These are phyloP conservation scores for Triticum monococcum DNA, from an alignment of 176 grass and related monocot genomes.

Conservation along the genomic window DNA sequence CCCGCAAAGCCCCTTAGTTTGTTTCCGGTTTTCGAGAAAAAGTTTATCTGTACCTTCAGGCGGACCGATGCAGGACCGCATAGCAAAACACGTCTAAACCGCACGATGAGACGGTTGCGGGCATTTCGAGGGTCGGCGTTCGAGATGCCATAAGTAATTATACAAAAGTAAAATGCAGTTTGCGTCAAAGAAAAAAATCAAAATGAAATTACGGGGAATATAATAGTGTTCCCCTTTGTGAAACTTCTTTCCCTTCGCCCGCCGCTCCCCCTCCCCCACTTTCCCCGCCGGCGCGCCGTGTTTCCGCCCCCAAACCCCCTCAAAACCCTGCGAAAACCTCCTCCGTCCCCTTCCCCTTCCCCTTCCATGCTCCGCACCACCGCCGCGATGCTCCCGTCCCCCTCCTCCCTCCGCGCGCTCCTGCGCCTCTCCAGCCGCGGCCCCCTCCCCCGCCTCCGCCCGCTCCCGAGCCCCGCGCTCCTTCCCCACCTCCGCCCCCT, in stretches of 20 bases:
- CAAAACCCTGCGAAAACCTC: constrained; percentile 2
- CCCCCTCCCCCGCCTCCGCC: constrained; percentile 11
- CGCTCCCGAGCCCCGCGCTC: background rate
- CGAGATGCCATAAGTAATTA: no score
- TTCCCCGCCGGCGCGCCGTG: constrained; percentile 27
- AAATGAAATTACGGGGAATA: no score
- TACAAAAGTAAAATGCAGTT: no score
- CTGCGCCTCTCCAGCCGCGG: constrained; percentile 36
- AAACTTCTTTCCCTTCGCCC: background rate
- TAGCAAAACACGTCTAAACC: no score
- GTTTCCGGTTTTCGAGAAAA: no score
- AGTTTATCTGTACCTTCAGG: rapidly evolving
- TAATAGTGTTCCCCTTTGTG: background rate
- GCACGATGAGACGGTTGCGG: no score
- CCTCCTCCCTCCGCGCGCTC: constrained; percentile 29
- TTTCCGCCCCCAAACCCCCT: constrained; percentile 2
- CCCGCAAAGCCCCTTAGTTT: no score
- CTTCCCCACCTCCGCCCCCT: constrained; percentile 16
- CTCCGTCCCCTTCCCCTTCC: background rate
- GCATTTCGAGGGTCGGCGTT: no score
- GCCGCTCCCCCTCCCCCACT: background rate
- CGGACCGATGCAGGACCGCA: no score
- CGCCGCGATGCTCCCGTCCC: constrained; percentile 37
- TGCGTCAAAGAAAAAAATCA: no score
- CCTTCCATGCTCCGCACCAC: constrained; percentile 13